Conservation (phyloP, 257 asterid genomes). For the Solanum virginianum region DNA sequence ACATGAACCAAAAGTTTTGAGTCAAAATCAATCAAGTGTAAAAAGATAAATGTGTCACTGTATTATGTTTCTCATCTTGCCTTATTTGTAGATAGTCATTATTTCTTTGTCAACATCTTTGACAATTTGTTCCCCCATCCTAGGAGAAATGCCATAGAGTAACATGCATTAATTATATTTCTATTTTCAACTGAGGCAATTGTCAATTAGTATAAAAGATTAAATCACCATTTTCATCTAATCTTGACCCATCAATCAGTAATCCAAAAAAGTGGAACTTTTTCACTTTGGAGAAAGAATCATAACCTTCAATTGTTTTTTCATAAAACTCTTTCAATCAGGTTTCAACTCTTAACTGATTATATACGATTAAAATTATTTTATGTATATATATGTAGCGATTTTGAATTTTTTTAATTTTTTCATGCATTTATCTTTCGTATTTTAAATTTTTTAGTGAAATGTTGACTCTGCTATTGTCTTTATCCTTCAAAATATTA, state of each 20-base stretch:
- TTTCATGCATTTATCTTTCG: rapidly evolving
- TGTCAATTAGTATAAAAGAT: neutral
- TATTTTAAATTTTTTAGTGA: rapidly evolving
- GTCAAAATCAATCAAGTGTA: neutral
- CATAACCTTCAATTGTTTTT: neutral
- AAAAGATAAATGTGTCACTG: neutral
- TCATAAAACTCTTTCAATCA: neutral
- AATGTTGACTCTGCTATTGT: rapidly evolving
- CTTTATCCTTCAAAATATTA: neutral
- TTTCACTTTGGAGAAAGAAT: neutral
- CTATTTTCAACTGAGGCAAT: neutral
- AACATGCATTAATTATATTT: neutral
- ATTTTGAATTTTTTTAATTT: neutral
- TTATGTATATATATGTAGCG: neutral
- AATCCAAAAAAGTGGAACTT: neutral
- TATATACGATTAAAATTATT: neutral
- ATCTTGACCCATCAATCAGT: neutral
- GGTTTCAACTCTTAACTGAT: no score
- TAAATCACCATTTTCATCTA: neutral
- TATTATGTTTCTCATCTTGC: neutral
- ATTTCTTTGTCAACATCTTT: neutral
- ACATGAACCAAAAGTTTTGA: neutral
- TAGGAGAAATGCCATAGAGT: neutral
- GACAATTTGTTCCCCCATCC: neutral
- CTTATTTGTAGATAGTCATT: neutral